These are phyloP conservation scores for Kalaharituber pfeilii DNA, from an alignment of 2,329 filamentous ascomycete species.

Conservation along the genomic window DNA sequence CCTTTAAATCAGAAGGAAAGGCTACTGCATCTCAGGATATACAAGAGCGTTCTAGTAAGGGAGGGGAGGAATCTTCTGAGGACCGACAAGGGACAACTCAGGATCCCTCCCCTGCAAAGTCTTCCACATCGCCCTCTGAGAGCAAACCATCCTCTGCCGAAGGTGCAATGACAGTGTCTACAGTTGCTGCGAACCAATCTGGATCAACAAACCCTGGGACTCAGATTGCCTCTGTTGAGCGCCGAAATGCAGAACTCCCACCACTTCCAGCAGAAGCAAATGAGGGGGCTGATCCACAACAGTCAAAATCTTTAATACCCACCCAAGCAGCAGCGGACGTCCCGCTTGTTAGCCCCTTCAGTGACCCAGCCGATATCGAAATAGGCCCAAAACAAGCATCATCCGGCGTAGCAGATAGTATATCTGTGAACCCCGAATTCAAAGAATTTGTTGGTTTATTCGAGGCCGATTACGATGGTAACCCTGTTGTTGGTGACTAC, in stretches of 20 bases:
- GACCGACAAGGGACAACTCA: neutral
- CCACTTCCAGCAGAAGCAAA: constrained; percentile 11
- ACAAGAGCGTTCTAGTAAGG: neutral
- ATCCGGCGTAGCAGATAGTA: neutral
- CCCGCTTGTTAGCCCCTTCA: neutral
- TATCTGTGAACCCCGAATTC: constrained; percentile 1
- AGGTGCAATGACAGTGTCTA: too few relatives aligned
- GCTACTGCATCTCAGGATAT: too few relatives aligned
- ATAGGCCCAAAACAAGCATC: neutral
- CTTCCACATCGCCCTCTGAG: too few relatives aligned
- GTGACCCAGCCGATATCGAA: neutral
- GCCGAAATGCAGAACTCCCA: constrained; percentile 18
- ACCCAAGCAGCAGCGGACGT: neutral
- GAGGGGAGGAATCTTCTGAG: neutral
- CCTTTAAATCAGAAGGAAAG: too few relatives aligned
- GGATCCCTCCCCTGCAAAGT: neutral
- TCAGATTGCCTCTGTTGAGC: constrained; percentile 5
- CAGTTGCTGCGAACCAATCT: neutral
- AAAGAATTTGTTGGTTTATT: constrained; percentile 26
- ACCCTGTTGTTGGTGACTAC: constrained; percentile 79
- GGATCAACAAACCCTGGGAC: too few relatives aligned
- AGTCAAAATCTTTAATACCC: neutral
- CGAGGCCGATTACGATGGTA: constrained; percentile 43
- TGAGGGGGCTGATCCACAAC: neutral
- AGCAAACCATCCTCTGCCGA: too few relatives aligned